These are phyloP conservation scores for Eucalyptus urophylla DNA, from an alignment of 345 rosid species.

Conservation along the genomic window DNA sequence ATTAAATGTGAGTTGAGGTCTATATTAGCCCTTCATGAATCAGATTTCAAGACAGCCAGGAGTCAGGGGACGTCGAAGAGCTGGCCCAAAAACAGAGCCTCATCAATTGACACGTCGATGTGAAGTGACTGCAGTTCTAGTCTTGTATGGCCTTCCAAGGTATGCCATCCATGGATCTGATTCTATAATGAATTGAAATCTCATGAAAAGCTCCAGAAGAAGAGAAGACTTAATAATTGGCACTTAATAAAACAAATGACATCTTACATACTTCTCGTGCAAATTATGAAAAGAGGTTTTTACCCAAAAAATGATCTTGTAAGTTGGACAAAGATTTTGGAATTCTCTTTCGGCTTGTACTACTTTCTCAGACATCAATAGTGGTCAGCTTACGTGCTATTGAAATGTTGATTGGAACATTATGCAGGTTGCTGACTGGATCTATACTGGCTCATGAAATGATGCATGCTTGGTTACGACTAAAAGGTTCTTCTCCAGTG, in stretches of 20 bases:
- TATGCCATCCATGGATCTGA: background rate
- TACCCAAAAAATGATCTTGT: background rate
- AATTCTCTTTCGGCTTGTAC: background rate
- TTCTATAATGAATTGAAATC: background rate
- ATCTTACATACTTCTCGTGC: background rate
- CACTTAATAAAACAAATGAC: background rate
- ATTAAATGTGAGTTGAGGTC: background rate
- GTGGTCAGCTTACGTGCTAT: background rate
- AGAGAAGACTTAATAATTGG: background rate
- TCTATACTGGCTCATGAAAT: constrained; percentile 90
- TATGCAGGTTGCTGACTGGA: constrained; percentile 69
- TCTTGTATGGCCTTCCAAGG: constrained; percentile 95
- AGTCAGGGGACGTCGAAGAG: constrained; percentile 27
- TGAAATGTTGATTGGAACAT: background rate
- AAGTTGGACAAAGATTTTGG: background rate
- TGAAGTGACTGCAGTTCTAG: constrained; percentile 94
- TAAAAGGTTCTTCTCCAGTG: constrained; percentile 38
- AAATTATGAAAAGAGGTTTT: background rate
- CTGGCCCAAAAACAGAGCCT: constrained; percentile 60
- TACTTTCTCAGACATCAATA: background rate
- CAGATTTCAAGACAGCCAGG: constrained; percentile 59
- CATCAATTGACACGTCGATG: constrained; percentile 61
- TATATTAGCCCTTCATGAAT: background rate
- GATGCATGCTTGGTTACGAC: constrained; percentile 99
- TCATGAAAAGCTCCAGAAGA: background rate